phyloP scores from a whole-genome alignment of 2,329 filamentous ascomycete species.

The Raffaelea ambrosiae region DNA sequence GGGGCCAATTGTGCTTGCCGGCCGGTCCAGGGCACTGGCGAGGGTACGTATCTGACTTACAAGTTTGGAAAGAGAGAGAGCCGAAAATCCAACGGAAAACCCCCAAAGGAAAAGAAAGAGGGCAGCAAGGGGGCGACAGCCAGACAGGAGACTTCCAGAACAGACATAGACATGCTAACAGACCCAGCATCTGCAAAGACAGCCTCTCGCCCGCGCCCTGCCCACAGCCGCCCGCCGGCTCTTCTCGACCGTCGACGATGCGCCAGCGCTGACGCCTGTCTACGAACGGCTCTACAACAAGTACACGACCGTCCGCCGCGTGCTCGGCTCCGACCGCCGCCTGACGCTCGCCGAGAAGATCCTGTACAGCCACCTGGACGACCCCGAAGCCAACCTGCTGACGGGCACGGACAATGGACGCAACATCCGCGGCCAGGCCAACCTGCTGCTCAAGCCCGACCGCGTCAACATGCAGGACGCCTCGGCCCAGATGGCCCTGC shows the following conservation, averaged over 20 bases:
- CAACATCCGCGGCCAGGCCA: constrained; percentile 77
- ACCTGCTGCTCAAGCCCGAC: constrained; percentile 94
- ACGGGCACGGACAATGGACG: constrained; percentile 75
- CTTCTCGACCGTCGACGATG: constrained; percentile 28
- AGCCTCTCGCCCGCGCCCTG: constrained; percentile 20
- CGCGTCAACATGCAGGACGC: constrained; percentile 99
- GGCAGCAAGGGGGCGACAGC: too few relatives aligned
- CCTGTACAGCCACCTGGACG: constrained; percentile 89
- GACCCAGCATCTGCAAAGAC: constrained; percentile 25
- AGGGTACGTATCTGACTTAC: constrained; percentile 24
- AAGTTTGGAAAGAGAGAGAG: too few relatives aligned
- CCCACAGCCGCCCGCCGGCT: constrained; percentile 19
- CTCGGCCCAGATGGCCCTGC: constrained; percentile 92
- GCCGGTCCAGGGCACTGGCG: constrained; percentile 38
- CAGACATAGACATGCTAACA: too few relatives aligned
- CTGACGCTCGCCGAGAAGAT: constrained; percentile 97
- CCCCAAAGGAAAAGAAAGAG: too few relatives aligned
- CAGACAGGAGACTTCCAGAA: too few relatives aligned
- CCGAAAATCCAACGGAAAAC: too few relatives aligned
- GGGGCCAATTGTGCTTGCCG: constrained; percentile 42
- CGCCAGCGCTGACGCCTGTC: constrained; percentile 50
- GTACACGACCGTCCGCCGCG: constrained; percentile 63
- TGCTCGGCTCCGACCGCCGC: constrained; percentile 52
- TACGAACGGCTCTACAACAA: constrained; percentile 76
- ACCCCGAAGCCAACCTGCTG: constrained; percentile 79